These are phyloP conservation scores for Hippophae tibetana DNA, from an alignment of 306 rosid species.

Conservation along the genomic window DNA sequence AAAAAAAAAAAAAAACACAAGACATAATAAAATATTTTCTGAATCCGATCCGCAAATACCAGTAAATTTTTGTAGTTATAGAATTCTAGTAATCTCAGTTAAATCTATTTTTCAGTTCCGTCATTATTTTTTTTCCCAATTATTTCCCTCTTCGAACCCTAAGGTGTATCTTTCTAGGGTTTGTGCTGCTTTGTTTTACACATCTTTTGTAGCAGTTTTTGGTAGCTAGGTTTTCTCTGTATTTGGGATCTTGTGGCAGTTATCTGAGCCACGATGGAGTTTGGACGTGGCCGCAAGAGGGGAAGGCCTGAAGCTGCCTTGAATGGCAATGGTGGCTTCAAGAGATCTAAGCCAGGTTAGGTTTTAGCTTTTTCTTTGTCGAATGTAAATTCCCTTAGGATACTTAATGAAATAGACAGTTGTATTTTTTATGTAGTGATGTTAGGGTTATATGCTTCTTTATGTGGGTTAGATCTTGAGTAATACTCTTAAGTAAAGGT, in stretches of 20 bases:
- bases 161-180: slow-evolving; percentile 7
- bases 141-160: slow-evolving; percentile 19
- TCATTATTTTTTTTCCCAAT: background rate
- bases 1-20: no score
- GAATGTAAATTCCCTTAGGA: background rate
- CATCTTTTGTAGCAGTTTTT: background rate
- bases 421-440: no score
- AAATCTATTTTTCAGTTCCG: slow-evolving; percentile 27
- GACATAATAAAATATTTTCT: no score
- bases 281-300: slow-evolving; percentile 52
- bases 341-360: slow-evolving; percentile 54
- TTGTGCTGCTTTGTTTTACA: background rate
- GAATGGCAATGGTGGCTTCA: slow-evolving; percentile 65
- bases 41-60: no score
- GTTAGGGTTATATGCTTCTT: no score
- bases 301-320: slow-evolving; percentile 46
- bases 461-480: no score
- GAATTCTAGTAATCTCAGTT: slow-evolving; percentile 11
- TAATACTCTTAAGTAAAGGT: no score
- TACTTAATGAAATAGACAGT: no score
- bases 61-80: background rate
- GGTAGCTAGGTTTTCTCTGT: background rate
- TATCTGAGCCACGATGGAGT: slow-evolving; percentile 30
- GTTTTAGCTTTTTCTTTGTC: background rate
- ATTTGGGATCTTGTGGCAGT: background rate